A percentile compares a stretch with the other conserved stretches of the same genome.
phyloP scores from a whole-genome alignment of 495 filamentous ascomycete species.

The Chaetomium tenue region DNA sequence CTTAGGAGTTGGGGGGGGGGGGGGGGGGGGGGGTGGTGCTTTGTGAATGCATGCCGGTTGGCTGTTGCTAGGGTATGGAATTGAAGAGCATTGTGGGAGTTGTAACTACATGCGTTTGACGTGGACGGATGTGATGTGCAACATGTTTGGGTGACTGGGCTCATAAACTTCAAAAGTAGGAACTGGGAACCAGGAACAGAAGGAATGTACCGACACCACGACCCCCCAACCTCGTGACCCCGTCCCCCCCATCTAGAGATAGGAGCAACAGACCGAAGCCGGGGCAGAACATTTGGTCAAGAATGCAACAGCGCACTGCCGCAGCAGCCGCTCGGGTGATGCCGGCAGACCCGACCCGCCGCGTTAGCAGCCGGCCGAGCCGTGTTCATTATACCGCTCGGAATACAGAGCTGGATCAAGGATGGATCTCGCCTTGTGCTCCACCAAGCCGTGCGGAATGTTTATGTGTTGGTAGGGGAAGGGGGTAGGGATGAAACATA shows the following conservation, averaged over 20 bases:
- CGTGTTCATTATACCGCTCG: slow-evolving; percentile 54
- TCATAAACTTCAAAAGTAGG: too few species aligned
- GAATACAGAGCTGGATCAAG: slow-evolving; percentile 63
- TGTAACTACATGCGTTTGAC: too few species aligned
- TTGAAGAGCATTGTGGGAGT: too few species aligned
- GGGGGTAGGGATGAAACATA: not conserved
- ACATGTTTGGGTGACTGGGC: too few species aligned
- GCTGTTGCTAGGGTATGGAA: too few species aligned
- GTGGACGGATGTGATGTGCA: too few species aligned
- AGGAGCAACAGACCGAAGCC: slow-evolving; percentile 6
- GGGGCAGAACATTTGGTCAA: slow-evolving; percentile 30
- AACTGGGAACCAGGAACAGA: not conserved
- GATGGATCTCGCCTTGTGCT: slow-evolving; percentile 64
- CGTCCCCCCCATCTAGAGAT: slow-evolving; percentile 15
- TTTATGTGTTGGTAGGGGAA: not conserved
- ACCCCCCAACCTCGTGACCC: slow-evolving; percentile 23
- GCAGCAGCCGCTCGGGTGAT: slow-evolving; percentile 14
- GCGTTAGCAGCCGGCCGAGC: not conserved
- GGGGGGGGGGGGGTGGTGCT: too few species aligned
- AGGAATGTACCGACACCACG: slow-evolving; percentile 32
- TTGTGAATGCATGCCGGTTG: too few species aligned
- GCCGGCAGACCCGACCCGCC: slow-evolving; percentile 16
- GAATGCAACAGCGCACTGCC: slow-evolving; percentile 12
- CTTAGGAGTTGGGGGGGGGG: too few species aligned
- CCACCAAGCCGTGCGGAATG: slow-evolving; percentile 57